Percentiles rank a stretch among this genome's conserved stretches.
phyloP scores from a whole-genome alignment of 2,329 filamentous ascomycete genomes.

The Botrytis aclada region DNA sequence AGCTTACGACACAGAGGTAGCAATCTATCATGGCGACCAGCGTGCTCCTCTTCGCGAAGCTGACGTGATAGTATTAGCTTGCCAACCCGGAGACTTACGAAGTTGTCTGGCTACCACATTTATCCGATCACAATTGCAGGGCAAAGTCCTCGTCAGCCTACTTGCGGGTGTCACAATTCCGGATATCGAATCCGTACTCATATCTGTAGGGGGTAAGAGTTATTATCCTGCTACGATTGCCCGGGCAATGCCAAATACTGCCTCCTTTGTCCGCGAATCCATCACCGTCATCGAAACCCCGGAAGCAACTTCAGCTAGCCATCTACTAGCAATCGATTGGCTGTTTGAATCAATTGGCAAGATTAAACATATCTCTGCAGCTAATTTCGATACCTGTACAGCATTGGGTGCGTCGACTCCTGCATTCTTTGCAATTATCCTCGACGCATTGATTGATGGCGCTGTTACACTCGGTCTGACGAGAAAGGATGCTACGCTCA shows the following conservation, averaged over 20 bases:
- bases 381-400: constrained; percentile 34
- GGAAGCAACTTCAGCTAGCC: background rate
- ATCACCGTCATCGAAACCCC: constrained; percentile 8
- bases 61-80: constrained; percentile 67
- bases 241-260: constrained; percentile 14
- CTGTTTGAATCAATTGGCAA: constrained; percentile 13
- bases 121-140: constrained; percentile 27
- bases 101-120: constrained; percentile 46
- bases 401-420: constrained; percentile 36
- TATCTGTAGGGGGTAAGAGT: constrained; percentile 9
- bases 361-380: constrained; percentile 3
- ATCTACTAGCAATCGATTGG: constrained; percentile 4
- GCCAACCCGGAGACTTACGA: constrained; percentile 74
- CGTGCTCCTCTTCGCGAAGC: constrained; percentile 64
- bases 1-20: constrained; percentile 64
- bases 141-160: constrained; percentile 9
- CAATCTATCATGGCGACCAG: constrained; percentile 68
- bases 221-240: constrained; percentile 6
- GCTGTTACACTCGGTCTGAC: constrained; percentile 43
- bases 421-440: constrained; percentile 16
- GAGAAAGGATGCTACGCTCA: constrained; percentile 54
- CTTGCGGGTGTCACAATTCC: constrained; percentile 14
- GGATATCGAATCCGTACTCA: constrained; percentile 9
- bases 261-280: constrained; percentile 12
- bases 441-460: constrained; percentile 19